Base-by-base conservation (phyloP, 345 rosid species). In the Cochlearia excelsa region DNA sequence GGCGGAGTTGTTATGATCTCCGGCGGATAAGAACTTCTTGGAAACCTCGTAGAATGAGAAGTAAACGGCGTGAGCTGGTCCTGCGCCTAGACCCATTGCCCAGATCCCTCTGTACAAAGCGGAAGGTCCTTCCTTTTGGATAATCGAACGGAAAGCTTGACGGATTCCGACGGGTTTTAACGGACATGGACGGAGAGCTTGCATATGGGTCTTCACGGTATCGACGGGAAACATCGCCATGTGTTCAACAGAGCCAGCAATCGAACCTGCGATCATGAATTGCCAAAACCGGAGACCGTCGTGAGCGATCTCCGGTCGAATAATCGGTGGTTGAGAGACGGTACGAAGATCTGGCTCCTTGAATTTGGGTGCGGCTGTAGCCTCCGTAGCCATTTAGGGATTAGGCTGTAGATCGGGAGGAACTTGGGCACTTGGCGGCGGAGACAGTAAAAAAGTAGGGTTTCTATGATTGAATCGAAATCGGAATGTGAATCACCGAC, bases 211-310 rank as follows among this genome's bases (percentile, higher is more conserved):
- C 75, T 93, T 93, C 39, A 93, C 39, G 0, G 99, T 93, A 54
- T 89, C 99, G 7, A 89, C 90, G 2, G 99, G 99, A 61, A 87
- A 93, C 99, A 93, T 93, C 47, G 95, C 86, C 97, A 93, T 85
- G 78, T 93, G 97, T 46, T 93, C 99, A 5, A 85, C 66, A n/a
- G 84, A 80, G 2, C 99, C 99, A 33, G 99, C 99, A 34, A 93
- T 75, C 3, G 99, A 89, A 28, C 99, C 99, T 4, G 99, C 85
- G 7, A 83, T 54, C 99, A 93, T 93, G 79, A 80, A 89, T 48
- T 93, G 99, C 95, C 97, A 89, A 72, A 89, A 93, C 9, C 72
- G 78, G 42, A 93, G 93, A 23, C 97, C 99, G 40, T 90, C 95
- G 51, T 84, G 95, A 4, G 71, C 40, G 41, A 66, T 46, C 41